These are phyloP conservation scores for Hypoxylon sp. DNA, from an alignment of 2,329 filamentous ascomycete species.

Conservation along the genomic window DNA sequence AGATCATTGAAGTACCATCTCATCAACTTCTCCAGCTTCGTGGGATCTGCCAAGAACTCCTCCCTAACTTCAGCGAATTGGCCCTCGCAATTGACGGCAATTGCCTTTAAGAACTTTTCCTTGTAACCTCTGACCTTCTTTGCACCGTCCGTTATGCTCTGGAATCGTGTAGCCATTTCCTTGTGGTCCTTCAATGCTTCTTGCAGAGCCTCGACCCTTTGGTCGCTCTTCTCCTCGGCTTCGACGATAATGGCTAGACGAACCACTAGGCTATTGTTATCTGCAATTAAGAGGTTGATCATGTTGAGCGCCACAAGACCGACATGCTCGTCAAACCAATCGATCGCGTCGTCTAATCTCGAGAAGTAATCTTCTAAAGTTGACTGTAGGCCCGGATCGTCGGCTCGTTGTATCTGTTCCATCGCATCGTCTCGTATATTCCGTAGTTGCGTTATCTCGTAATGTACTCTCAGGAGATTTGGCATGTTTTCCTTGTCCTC, in stretches of 20 bases:
- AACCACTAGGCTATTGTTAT: conserved; percentile 91
- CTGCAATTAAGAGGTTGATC: conserved; percentile 86
- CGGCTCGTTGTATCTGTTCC: conserved; percentile 88
- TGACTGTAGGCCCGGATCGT: conserved; percentile 79
- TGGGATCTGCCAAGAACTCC: conserved; percentile 85
- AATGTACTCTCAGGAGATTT: conserved; percentile 89
- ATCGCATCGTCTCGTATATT: conserved; percentile 97
- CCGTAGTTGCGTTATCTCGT: conserved; percentile 88
- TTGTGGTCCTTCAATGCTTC: conserved; percentile 96
- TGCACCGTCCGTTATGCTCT: conserved; percentile 93
- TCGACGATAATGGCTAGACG: conserved; percentile 92
- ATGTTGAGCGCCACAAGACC: conserved; percentile 90
- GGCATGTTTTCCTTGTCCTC: conserved; percentile 89
- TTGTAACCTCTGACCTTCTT: conserved; percentile 96
- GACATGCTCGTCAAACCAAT: conserved; percentile 96
- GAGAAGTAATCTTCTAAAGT: conserved; percentile 93
- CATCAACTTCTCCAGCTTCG: conserved; percentile 85
- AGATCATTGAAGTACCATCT: conserved; percentile 99
- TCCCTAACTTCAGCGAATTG: conserved; percentile 80
- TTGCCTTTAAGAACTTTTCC: conserved; percentile 89
- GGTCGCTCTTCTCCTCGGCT: conserved; percentile 96
- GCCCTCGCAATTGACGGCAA: conserved; percentile 77
- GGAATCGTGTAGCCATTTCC: conserved; percentile 92
- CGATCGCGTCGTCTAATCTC: conserved; percentile 86
- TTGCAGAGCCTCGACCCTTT: conserved; percentile 89